A percentile compares a stretch with the other conserved stretches of the same genome.
Evolutionary conservation across 345 rosid species (phyloP).

Genomic region (Pugionium cornutum): DNA sequence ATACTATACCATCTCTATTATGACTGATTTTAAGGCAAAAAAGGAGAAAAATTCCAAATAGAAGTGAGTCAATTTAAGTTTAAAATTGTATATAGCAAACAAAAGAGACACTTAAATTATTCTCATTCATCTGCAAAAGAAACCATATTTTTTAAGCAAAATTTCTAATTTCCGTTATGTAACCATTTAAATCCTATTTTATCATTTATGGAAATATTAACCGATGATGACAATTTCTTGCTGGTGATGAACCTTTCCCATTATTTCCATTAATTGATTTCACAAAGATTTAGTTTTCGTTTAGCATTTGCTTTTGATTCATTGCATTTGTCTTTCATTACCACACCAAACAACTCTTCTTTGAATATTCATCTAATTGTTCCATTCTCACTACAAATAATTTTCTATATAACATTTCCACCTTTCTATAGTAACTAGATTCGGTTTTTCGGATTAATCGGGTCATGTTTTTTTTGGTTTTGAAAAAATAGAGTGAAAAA

Average conservation of each 20-base stretch:
- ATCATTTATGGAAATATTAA: conserved; percentile 35
- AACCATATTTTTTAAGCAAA: conserved; percentile 38
- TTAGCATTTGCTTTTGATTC: conserved; percentile 43
- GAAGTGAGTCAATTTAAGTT: conserved; percentile 34
- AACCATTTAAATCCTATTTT: conserved; percentile 25
- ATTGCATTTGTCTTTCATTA: conserved; percentile 38
- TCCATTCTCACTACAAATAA: conserved; percentile 3
- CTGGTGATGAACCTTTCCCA: conserved; percentile 41
- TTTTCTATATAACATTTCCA: not conserved
- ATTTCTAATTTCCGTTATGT: conserved; percentile 35
- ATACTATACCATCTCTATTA: conserved; percentile 40
- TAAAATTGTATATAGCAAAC: conserved; percentile 35
- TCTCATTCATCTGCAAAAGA: conserved; percentile 45
- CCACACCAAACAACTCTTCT: conserved; percentile 32
- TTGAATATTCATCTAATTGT: conserved; percentile 15
- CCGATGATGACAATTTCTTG: conserved; percentile 41
- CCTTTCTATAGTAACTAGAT: conserved; percentile 1
- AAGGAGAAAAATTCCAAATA: conserved; percentile 34
- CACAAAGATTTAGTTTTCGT: conserved; percentile 37
- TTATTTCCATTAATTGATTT: conserved; percentile 36
- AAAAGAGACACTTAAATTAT: conserved; percentile 39
- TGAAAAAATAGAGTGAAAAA: too few species aligned
- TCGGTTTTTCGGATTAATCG: too few species aligned
- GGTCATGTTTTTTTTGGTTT: too few species aligned
- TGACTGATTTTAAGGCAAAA: conserved; percentile 24